Base-by-base conservation (phyloP, 306 rosid genomes). In the Cucurbita moschata region DNA sequence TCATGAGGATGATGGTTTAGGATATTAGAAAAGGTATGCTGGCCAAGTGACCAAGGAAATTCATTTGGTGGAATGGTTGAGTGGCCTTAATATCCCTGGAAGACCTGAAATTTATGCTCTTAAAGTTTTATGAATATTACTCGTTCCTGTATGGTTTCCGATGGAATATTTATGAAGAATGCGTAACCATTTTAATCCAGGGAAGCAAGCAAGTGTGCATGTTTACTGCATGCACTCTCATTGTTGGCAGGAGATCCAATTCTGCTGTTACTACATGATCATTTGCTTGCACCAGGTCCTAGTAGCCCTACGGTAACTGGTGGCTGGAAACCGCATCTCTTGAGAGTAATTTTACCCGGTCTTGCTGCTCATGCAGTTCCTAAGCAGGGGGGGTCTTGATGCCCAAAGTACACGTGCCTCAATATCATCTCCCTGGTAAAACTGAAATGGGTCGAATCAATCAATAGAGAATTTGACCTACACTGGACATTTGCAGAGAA, bases 1-100 rank as follows among this genome's bases (percentile, higher is more conserved):
- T n/a, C 77, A 42, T 43, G 70, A 59, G 10, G 71, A 74, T 61
- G 77, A 74, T 51, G 74, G 59, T 70, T 50, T 15, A 70, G 60
- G 47, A 30, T 70, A 70, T 49, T 70, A 69, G 74, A 35, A 11
- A 52, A 70, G 13, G 13, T 70, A 50, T 50, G 35, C 47, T 35
- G 42, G 30, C 21, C 35, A 16, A 51, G 26, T 70, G 47, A 70
- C 60, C 10, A 70, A 70, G 60, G 59, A 44, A 66, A 51, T 50
- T 70, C 60, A n/a, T 70, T 70, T 70, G 35, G 35, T 14, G 60
- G 56, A 51, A 7, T 70, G 59, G 42, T 50, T 70, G n/a, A 4
- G 44, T 35, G 47, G 74, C 46, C 15, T 15, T 50, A 70, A 1
- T 16, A 49, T 30, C 47, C 44, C 74, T 70, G 59, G 56, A 30